Evolutionary conservation across 1,284 basidiomycete species (phyloP), one percentile per base, ranked within the genome.

Genomic region (Apiotrichum gamsii): DNA sequence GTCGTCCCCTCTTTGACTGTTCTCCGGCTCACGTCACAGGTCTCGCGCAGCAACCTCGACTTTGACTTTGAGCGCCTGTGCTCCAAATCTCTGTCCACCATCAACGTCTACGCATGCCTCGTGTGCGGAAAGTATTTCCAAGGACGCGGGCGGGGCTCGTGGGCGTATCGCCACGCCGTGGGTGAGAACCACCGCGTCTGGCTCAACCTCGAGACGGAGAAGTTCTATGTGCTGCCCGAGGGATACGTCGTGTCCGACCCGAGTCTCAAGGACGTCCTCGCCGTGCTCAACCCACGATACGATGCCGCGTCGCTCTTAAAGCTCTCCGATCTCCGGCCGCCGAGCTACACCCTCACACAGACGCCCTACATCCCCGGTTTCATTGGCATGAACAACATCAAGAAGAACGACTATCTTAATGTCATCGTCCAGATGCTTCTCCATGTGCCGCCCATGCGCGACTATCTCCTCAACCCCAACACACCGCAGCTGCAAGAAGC

Each of bases 11-110:
- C n/a, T n/a, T n/a, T n/a, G n/a, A n/a, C 25, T 28, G 25, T 11
- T 24, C 20, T 15, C 20, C 36, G 23, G 39, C 44, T 52, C 32
- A 51, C 47, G 16, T 8, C 6, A 2, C 37, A 90, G 91, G 86
- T 95, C 57, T 90, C 93, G 64, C 80, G 91, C 49, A 80, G 80
- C 46, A 78, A 83, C 32, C 82, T 99, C 52, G 95, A 99, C 72
- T 99, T 99, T 73, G 95, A 99, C 74, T 98, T 99, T 66, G 95
- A 99, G 76, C 90, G 94, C 77, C 80, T 98, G 24, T 99, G 95
- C 77, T 96, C 90, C 9, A 90, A 98, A 49, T 94, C 89, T 23
- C 77, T 90, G 39, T 89, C 88, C 24, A 95, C 96, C 72, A 91
- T 96, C 78, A 95, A 98, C 71, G 87, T 89, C 54, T 99, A 99